These are phyloP conservation scores for Geosmithia morbida DNA, from an alignment of 2,329 filamentous ascomycete genomes.

Conservation along the genomic window DNA sequence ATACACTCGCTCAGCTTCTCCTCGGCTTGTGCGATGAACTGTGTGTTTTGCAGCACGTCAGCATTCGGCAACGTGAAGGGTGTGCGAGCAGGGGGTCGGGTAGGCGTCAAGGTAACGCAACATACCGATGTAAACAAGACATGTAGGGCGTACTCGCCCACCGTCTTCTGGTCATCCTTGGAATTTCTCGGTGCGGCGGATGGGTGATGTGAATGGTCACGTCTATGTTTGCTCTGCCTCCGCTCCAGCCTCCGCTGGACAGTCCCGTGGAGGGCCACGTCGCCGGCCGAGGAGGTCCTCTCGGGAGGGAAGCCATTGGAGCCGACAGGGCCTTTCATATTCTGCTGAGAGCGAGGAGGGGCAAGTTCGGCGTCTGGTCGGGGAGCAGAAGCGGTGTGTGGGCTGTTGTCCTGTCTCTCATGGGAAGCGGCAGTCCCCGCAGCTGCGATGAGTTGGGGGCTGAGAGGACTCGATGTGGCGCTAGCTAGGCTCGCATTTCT, in stretches of 20 bases:
- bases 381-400: constrained; percentile 23
- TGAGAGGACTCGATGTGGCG: constrained; percentile 69
- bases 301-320: constrained; percentile 19
- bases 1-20: constrained; percentile 88
- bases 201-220: constrained; percentile 60
- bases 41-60: not conserved
- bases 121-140: constrained; percentile 84
- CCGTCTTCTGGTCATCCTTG: constrained; percentile 71
- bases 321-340: constrained; percentile 24
- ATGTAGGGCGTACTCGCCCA: constrained; percentile 95
- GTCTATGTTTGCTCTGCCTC: constrained; percentile 52
- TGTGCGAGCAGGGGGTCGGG: too few relatives aligned
- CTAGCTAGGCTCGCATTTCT: constrained; percentile 79
- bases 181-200: constrained; percentile 61
- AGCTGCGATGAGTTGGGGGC: constrained; percentile 70
- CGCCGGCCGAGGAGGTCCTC: constrained; percentile 29
- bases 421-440: constrained; percentile 35
- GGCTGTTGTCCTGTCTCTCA: constrained; percentile 30
- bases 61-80: not conserved
- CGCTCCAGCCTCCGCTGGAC: constrained; percentile 41
- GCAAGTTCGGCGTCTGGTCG: constrained; percentile 29
- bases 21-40: constrained; percentile 94
- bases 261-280: constrained; percentile 25
- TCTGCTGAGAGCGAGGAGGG: constrained; percentile 24
- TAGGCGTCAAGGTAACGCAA: constrained; percentile 5